phyloP scores from a whole-genome alignment of 2,329 filamentous ascomycete species.

The Tolypocladium tropicale region DNA sequence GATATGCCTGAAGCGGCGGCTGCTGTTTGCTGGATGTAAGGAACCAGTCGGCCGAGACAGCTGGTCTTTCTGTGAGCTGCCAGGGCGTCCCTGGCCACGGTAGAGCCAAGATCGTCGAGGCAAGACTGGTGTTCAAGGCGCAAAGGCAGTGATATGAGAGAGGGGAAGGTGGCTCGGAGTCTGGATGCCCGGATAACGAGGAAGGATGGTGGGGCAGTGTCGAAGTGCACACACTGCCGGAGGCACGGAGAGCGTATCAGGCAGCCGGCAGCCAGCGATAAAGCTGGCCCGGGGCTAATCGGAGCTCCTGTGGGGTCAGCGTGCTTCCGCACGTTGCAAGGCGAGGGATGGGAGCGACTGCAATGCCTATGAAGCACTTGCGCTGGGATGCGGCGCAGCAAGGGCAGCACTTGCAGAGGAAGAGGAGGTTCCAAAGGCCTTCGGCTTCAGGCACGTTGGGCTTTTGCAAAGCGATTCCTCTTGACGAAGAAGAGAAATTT shows the following conservation, averaged over 20 bases:
- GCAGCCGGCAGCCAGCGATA: constrained; percentile 7
- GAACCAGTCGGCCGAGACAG: neutral
- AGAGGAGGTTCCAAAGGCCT: too few species aligned
- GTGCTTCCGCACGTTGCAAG: neutral
- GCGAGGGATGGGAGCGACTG: neutral
- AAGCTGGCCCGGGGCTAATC: constrained; percentile 5
- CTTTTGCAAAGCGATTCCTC: too few species aligned
- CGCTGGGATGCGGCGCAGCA: neutral
- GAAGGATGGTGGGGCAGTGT: neutral
- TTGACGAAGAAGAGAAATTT: too few species aligned
- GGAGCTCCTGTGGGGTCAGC: constrained; percentile 4
- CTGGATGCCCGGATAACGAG: neutral
- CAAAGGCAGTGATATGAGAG: neutral
- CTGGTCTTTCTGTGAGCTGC: too few species aligned
- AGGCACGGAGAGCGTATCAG: neutral
- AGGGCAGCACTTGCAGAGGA: too few species aligned
- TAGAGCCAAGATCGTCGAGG: neutral
- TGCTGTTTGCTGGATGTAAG: neutral
- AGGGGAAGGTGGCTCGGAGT: neutral
- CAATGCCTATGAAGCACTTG: neutral
- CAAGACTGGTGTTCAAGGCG: neutral
- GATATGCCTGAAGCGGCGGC: neutral
- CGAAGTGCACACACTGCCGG: neutral
- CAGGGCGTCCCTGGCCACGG: neutral
- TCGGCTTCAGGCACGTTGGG: too few species aligned